A percentile compares a stretch with the other conserved stretches of the same genome.
phyloP scores from a whole-genome alignment of 768 basidiomycete genomes.

The Steccherinum ochraceum region DNA sequence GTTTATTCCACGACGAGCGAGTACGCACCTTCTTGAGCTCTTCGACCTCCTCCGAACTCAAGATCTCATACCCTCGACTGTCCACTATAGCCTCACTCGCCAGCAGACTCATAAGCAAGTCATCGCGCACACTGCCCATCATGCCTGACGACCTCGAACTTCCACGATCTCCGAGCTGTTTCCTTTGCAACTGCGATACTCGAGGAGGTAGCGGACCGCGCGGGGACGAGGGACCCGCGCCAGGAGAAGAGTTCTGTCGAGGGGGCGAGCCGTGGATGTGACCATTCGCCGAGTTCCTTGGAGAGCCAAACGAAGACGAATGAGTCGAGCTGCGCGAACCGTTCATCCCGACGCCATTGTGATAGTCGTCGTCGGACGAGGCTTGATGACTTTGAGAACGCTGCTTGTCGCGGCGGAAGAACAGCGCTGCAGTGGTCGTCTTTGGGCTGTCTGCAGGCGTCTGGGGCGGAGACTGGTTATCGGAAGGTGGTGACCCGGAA shows the following conservation, averaged over 20 bases:
- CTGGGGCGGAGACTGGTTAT: conserved; percentile 15
- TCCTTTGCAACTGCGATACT: conserved; percentile 27
- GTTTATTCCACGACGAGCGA: too few species aligned
- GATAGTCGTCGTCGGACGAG: conserved; percentile 14
- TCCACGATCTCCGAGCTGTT: conserved; percentile 2
- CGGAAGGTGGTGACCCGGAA: conserved; percentile 28
- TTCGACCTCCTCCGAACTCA: conserved; percentile 68
- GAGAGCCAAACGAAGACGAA: conserved; percentile 15
- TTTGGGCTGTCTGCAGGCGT: conserved; percentile 28
- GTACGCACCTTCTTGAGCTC: conserved; percentile 57
- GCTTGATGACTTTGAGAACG: conserved; percentile 20
- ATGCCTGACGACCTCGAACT: conserved; percentile 31
- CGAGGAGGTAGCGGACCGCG: conserved; percentile 22
- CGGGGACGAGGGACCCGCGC: conserved; percentile 38
- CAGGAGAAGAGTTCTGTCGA: conserved; percentile 21
- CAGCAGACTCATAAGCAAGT: conserved; percentile 82
- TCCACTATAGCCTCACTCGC: conserved; percentile 95
- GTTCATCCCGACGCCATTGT: conserved; percentile 22
- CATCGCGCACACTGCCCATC: conserved; percentile 60
- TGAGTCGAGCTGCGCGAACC: conserved; percentile 18
- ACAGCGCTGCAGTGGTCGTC: conserved; percentile 36
- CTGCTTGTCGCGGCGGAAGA: conserved; percentile 47
- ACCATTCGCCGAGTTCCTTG: conserved; percentile 10
- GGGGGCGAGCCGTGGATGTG: conserved; percentile 20
- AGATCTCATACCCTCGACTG: conserved; percentile 72